Evolutionary conservation across 768 basidiomycete species (phyloP).

Genomic region (Tylopilus cervinicoccineus): DNA sequence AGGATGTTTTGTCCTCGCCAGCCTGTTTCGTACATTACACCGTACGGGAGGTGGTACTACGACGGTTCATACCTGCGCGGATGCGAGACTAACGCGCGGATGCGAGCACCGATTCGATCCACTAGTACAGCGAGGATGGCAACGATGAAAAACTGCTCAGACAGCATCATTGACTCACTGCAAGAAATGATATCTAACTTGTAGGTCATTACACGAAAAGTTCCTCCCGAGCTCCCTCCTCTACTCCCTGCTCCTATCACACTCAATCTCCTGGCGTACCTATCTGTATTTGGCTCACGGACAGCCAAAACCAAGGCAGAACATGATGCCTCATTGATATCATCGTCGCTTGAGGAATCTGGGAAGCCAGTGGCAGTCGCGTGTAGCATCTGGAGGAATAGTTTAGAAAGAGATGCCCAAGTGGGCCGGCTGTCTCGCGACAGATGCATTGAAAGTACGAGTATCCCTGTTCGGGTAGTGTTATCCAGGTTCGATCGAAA

Average conservation of each 20-base stretch:
- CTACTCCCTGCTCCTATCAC: neutral
- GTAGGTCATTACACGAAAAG: slow-evolving; percentile 17
- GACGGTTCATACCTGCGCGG: slow-evolving; percentile 86
- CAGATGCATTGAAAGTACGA: neutral
- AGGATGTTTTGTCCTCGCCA: slow-evolving; percentile 58
- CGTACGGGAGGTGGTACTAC: slow-evolving; percentile 77
- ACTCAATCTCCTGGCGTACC: neutral
- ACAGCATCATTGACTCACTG: neutral
- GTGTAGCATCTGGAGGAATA: neutral
- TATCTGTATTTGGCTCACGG: slow-evolving; percentile 1
- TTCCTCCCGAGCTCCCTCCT: neutral
- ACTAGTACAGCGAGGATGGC: neutral
- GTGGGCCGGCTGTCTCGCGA: neutral
- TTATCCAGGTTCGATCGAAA: slow-evolving; percentile 3
- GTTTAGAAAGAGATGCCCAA: neutral
- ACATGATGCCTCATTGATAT: neutral
- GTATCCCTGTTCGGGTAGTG: neutral
- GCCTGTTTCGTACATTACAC: slow-evolving; percentile 74
- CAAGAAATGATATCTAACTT: slow-evolving; percentile 2
- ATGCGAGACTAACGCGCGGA: slow-evolving; percentile 70
- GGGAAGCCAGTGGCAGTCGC: neutral
- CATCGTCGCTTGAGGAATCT: neutral
- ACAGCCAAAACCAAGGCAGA: neutral
- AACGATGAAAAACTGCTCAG: no score
- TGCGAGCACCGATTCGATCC: neutral